phyloP scores from a whole-genome alignment of 495 filamentous ascomycete genomes.

The Mytilinidion resinicola region DNA sequence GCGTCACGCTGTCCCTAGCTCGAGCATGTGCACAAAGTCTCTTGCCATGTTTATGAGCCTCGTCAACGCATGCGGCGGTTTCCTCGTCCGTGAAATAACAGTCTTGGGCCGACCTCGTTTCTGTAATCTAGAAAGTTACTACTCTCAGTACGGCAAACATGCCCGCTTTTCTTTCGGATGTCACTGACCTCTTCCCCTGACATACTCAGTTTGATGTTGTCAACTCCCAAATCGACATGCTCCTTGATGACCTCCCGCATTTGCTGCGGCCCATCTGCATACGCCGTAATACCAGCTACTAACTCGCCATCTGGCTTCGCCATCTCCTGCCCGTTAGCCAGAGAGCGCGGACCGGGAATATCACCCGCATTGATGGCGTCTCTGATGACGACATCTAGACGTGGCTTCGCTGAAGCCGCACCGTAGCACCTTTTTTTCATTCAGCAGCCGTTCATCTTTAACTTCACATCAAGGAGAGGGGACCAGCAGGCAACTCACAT shows the following conservation, averaged over 20 bases:
- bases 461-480: too few relatives aligned
- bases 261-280: conserved; percentile 42
- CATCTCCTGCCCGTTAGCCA: conserved; percentile 48
- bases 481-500: too few relatives aligned
- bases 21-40: too few relatives aligned
- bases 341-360: conserved; percentile 46
- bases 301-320: conserved; percentile 42
- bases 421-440: conserved; percentile 39
- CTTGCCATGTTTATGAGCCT: too few relatives aligned
- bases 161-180: too few relatives aligned
- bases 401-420: conserved; percentile 46
- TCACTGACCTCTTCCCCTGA: conserved; percentile 45
- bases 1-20: too few relatives aligned
- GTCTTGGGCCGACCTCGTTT: too few relatives aligned
- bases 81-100: too few relatives aligned
- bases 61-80: too few relatives aligned
- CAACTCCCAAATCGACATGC: conserved; percentile 43
- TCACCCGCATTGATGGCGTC: conserved; percentile 51
- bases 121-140: too few relatives aligned
- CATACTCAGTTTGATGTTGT: conserved; percentile 50
- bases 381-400: conserved; percentile 46
- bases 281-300: conserved; percentile 44
- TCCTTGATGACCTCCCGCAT: conserved; percentile 44
- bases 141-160: too few relatives aligned
- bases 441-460: not conserved